phyloP scores from a whole-genome alignment of 1,139 yeast species.

The Magnusiomyces sp. region DNA sequence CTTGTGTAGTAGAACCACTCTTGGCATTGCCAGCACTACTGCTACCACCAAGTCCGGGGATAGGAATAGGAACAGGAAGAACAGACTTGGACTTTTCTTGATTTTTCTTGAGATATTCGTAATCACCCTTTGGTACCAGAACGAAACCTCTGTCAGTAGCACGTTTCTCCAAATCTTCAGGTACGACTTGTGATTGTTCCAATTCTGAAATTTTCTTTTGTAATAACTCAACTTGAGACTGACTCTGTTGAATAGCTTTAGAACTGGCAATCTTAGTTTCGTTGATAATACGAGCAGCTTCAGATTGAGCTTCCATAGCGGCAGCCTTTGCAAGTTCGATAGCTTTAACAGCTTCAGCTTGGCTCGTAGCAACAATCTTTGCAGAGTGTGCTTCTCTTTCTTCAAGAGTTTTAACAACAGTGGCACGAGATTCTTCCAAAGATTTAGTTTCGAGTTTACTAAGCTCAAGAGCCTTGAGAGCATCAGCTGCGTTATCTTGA shows the following conservation, averaged over 20 bases:
- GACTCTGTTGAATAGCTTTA: constrained; percentile 3
- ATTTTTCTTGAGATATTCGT: constrained; percentile 9
- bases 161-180: constrained; percentile 5
- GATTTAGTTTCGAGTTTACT: constrained; percentile 5
- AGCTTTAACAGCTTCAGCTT: constrained; percentile 6
- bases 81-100: background rate
- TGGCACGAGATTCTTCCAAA: constrained; percentile 5
- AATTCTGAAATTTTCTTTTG: constrained; percentile 14
- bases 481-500: constrained; percentile 6
- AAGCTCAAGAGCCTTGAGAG: constrained; percentile 4
- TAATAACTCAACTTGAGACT: background rate
- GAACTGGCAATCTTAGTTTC: constrained; percentile 7
- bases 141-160: constrained; percentile 12
- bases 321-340: constrained; percentile 10
- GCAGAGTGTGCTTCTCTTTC: constrained; percentile 5
- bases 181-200: background rate
- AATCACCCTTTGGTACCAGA: constrained; percentile 13
- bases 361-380: constrained; percentile 5
- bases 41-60: constrained; percentile 6
- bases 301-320: constrained; percentile 8
- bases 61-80: constrained; percentile 14
- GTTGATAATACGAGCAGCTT: constrained; percentile 1
- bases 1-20: constrained; percentile 2
- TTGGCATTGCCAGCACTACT: background rate
- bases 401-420: background rate